These are phyloP conservation scores for Anaeramoeba ignava DNA, from an alignment of 78 protist species.

Conservation along the genomic window DNA sequence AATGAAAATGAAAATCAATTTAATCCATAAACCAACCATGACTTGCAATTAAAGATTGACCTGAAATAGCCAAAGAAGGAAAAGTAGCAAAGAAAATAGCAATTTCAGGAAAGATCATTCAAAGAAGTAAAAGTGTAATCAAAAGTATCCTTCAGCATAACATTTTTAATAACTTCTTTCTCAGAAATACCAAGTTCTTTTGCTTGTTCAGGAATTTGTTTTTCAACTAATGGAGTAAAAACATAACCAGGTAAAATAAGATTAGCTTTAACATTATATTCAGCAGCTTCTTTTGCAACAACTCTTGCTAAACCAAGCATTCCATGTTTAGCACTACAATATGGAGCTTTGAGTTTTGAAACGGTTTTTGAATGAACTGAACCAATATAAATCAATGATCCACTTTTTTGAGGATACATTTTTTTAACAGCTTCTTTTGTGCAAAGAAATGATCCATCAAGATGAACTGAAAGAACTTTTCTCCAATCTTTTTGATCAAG, in stretches of 20 bases:
- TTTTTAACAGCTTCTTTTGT: constrained; percentile 29
- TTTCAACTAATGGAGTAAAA: constrained; percentile 32
- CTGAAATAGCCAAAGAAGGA: constrained; percentile 40
- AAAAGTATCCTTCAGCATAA: constrained; percentile 46
- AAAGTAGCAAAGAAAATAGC: constrained; percentile 38
- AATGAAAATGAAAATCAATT: constrained; percentile 7
- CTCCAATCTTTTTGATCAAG: constrained; percentile 21
- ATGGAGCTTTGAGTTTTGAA: constrained; percentile 42
- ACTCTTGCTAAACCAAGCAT: constrained; percentile 44
- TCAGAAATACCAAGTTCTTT: constrained; percentile 34
- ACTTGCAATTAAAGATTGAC: constrained; percentile 45
- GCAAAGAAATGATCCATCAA: constrained; percentile 48
- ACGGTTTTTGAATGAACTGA: constrained; percentile 43
- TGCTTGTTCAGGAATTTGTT: constrained; percentile 54
- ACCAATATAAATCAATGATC: constrained; percentile 39
- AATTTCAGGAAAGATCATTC: constrained; percentile 51
- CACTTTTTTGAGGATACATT: constrained; percentile 23
- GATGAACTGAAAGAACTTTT: constrained; percentile 44
- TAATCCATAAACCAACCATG: constrained; percentile 66
- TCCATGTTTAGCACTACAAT: constrained; percentile 50
- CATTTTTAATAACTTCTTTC: constrained; percentile 31
- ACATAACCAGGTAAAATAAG: constrained; percentile 58
- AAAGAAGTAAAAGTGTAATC: constrained; percentile 44
- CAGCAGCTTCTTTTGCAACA: constrained; percentile 43
- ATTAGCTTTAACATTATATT: constrained; percentile 37